A percentile compares a stretch with the other conserved stretches of the same genome.
These are phyloP conservation scores for Penicillium sclerotigenum DNA, from an alignment of 2,329 filamentous ascomycete genomes.

Conservation along the genomic window DNA sequence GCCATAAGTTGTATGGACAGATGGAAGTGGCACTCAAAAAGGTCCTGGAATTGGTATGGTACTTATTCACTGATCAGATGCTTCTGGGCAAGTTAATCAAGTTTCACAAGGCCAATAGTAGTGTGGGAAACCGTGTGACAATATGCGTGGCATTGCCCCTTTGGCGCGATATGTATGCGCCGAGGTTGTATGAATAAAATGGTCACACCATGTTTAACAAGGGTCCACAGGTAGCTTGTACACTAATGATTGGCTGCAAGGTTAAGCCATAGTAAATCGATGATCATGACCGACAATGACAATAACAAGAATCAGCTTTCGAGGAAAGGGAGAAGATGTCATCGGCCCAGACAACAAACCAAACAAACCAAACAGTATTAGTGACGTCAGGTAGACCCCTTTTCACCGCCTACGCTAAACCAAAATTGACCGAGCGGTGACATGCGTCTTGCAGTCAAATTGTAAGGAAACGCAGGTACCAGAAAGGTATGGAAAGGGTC, in stretches of 20 bases:
- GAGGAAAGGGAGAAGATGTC: not conserved
- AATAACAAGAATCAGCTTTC: not conserved
- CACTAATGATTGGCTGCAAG: constrained; percentile 27
- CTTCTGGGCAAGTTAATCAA: constrained; percentile 39
- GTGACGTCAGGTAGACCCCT: constrained; percentile 1
- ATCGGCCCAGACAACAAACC: not conserved
- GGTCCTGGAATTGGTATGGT: constrained; percentile 23
- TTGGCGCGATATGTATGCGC: constrained; percentile 46
- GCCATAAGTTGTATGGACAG: constrained; percentile 51
- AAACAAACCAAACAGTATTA: not conserved
- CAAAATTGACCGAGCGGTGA: constrained; percentile 8
- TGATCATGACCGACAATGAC: not conserved
- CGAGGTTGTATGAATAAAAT: constrained; percentile 41
- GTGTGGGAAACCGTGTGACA: not conserved
- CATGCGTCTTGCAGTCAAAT: constrained; percentile 1
- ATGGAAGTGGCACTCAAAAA: constrained; percentile 27
- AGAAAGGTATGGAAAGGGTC: not conserved
- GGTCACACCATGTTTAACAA: constrained; percentile 52
- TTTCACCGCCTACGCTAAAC: constrained; percentile 11
- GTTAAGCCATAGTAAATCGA: not conserved
- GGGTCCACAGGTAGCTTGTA: constrained; percentile 37
- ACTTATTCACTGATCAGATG: constrained; percentile 48
- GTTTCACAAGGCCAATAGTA: constrained; percentile 45
- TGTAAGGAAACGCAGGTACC: constrained; percentile 6
- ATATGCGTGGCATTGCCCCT: constrained; percentile 46